These are phyloP conservation scores for Wickerhamomyces sp. DNA, from an alignment of 1,139 yeast species.

Conservation along the genomic window DNA sequence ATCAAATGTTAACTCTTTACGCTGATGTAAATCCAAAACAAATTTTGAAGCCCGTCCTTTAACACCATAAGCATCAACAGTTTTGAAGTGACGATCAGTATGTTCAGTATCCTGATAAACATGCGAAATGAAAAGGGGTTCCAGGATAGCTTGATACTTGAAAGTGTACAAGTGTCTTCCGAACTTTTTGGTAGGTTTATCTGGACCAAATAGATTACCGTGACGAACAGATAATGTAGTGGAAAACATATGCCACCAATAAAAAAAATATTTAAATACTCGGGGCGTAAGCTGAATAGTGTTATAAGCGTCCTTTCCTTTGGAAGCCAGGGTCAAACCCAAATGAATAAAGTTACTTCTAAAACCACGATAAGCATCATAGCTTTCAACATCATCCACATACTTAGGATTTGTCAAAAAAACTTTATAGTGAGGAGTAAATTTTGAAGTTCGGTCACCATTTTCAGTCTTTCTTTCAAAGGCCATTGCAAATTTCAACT, in stretches of 20 bases:
- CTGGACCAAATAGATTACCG: constrained; percentile 60
- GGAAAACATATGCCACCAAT: constrained; percentile 82
- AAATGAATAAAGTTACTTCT: constrained; percentile 77
- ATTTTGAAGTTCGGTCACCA: constrained; percentile 45
- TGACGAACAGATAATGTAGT: constrained; percentile 72
- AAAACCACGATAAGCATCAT: constrained; percentile 78
- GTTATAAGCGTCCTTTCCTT: constrained; percentile 46
- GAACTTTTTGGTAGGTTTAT: constrained; percentile 50
- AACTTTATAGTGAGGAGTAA: constrained; percentile 70
- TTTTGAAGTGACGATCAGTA: constrained; percentile 38
- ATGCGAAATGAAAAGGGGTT: constrained; percentile 74
- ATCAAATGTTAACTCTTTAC: constrained; percentile 64
- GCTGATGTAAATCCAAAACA: constrained; percentile 76
- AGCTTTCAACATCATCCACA: constrained; percentile 39
- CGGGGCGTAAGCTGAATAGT: constrained; percentile 74
- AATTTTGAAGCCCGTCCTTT: constrained; percentile 69
- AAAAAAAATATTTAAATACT: constrained; percentile 60
- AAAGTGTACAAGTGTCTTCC: constrained; percentile 76
- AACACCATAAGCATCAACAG: constrained; percentile 67
- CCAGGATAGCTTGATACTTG: constrained; percentile 70
- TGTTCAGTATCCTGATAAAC: constrained; percentile 56
- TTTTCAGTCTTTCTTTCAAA: constrained; percentile 43
- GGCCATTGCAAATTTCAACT: constrained; percentile 53
- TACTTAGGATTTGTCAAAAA: constrained; percentile 59
- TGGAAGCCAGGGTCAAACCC: constrained; percentile 65